Conservation (phyloP, 2,329 filamentous ascomycete genomes). For the Alternaria brassicicola region DNA sequence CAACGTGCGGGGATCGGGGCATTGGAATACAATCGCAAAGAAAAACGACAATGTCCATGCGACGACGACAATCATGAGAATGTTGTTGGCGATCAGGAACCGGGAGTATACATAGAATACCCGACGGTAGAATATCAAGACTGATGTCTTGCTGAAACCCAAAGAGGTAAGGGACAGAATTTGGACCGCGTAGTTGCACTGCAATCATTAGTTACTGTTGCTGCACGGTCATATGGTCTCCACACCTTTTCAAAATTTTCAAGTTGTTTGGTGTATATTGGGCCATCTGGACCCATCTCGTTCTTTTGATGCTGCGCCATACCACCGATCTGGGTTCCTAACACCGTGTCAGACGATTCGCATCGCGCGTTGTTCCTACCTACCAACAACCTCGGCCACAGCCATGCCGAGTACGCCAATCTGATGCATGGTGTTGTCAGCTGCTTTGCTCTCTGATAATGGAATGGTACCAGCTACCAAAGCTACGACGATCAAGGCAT, state of each 20-base stretch:
- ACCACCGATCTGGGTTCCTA: neutral
- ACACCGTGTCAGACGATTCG: neutral
- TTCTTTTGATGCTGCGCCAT: constrained; percentile 3
- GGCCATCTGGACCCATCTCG: neutral
- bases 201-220: neutral
- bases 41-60: constrained; percentile 1
- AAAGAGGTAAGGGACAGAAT: neutral
- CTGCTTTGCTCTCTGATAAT: neutral
- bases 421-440: neutral
- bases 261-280: neutral
- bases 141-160: neutral
- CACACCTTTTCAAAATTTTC: neutral
- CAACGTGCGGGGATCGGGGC: neutral
- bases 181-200: neutral
- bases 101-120: neutral
- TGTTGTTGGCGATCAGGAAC: neutral
- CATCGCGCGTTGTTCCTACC: neutral
- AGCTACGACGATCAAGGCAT: neutral
- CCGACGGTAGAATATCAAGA: constrained; percentile 5
- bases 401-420: neutral
- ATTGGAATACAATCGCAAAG: neutral
- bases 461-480: neutral
- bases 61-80: neutral
- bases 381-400: neutral
- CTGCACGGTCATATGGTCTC: neutral